phyloP scores from a whole-genome alignment of 768 basidiomycete species.

The Psilocybe azurescens region DNA sequence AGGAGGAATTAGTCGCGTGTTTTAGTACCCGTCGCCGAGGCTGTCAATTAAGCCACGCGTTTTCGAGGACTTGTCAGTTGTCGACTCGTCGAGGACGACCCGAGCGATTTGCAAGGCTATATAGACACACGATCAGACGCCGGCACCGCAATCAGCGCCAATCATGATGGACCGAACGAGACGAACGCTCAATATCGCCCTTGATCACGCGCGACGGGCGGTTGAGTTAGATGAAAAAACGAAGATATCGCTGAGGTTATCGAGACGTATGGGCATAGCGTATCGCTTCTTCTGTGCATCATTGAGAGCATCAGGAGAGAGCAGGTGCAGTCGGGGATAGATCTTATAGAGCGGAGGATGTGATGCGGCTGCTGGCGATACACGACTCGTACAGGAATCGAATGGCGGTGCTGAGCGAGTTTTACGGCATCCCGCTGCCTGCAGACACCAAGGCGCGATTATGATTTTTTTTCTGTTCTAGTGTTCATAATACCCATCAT shows the following conservation, averaged over 20 bases:
- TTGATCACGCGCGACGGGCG: conserved; percentile 16
- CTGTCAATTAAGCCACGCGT: neutral
- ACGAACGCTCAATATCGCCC: conserved; percentile 11
- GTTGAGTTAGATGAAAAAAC: conserved; percentile 17
- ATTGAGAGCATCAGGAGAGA: conserved; percentile 6
- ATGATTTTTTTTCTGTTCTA: neutral
- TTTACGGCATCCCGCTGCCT: conserved; percentile 14
- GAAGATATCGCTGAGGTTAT: conserved; percentile 13
- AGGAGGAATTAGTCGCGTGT: too few relatives aligned
- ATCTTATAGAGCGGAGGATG: neutral
- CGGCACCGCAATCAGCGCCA: too few relatives aligned
- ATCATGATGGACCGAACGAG: neutral
- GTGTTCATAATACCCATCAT: neutral
- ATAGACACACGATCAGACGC: too few relatives aligned
- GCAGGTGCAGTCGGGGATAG: neutral
- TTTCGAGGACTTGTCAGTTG: neutral
- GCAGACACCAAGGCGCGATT: conserved; percentile 1
- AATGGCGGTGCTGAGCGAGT: conserved; percentile 12
- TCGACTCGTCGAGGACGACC: neutral
- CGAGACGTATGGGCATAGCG: conserved; percentile 14
- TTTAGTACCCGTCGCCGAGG: too few relatives aligned
- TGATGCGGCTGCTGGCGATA: conserved; percentile 9
- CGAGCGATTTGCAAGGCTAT: too few relatives aligned
- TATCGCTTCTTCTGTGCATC: conserved; percentile 9
- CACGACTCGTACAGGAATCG: conserved; percentile 14